These are phyloP conservation scores for Gossypium schwendimanii DNA, from an alignment of 441 rosid species.

Conservation along the genomic window DNA sequence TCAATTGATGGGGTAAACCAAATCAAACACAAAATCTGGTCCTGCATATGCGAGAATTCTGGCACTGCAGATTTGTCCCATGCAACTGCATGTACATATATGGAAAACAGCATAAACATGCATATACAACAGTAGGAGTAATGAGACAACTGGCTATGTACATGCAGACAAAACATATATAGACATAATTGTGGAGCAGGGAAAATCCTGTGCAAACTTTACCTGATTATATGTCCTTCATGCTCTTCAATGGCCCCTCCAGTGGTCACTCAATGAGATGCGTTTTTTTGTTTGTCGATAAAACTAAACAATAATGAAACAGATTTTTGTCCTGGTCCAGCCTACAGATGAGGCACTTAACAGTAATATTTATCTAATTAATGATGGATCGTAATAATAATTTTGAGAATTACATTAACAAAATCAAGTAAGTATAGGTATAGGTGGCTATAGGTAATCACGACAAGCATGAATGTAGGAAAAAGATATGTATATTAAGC, in stretches of 20 bases:
- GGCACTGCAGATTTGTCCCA: constrained; percentile 5
- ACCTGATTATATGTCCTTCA: background rate
- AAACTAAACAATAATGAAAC: background rate
- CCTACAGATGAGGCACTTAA: background rate
- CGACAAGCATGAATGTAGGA: constrained; percentile 8
- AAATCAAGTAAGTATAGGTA: background rate
- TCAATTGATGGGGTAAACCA: background rate
- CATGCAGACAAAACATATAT: background rate
- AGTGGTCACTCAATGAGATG: constrained; percentile 1
- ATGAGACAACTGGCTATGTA: background rate
- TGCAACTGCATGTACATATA: background rate
- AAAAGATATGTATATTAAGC: background rate
- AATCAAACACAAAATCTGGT: background rate
- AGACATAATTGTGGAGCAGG: background rate
- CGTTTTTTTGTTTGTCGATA: background rate
- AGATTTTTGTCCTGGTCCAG: background rate
- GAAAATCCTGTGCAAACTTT: background rate
- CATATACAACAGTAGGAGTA: background rate
- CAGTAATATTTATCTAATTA: background rate
- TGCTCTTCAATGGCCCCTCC: constrained; percentile 8
- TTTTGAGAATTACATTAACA: background rate
- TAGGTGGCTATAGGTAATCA: background rate
- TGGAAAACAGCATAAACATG: background rate
- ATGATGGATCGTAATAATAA: background rate
- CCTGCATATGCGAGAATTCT: background rate